Evolutionary conservation across 306 rosid species (phyloP).

Genomic region (Lathyrus sativus): DNA sequence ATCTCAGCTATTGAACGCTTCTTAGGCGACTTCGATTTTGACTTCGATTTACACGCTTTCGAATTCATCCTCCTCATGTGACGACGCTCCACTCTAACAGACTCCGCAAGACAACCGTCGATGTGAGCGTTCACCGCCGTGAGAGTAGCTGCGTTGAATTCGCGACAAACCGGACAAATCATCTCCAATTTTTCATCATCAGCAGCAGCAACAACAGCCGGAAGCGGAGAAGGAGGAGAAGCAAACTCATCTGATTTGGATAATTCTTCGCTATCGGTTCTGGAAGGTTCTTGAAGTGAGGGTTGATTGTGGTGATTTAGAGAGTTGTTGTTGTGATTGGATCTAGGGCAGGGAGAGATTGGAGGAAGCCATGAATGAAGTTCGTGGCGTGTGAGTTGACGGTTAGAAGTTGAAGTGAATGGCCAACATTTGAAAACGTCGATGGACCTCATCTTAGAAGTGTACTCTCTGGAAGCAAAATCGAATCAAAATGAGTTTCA

Average conservation of each 20-base stretch:
- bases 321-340: constrained; percentile 19
- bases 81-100: constrained; percentile 48
- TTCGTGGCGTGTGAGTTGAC: constrained; percentile 32
- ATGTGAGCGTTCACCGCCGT: constrained; percentile 67
- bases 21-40: constrained; percentile 49
- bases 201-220: background rate
- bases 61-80: constrained; percentile 38
- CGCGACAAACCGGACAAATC: constrained; percentile 73
- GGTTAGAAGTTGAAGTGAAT: constrained; percentile 40
- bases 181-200: constrained; percentile 54
- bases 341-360: constrained; percentile 61
- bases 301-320: constrained; percentile 6
- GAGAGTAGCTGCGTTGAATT: constrained; percentile 59
- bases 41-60: constrained; percentile 28
- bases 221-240: constrained; percentile 14
- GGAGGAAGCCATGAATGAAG: constrained; percentile 70
- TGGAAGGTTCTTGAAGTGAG: constrained; percentile 18
- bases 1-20: constrained; percentile 90
- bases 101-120: constrained; percentile 60
- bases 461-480: constrained; percentile 57
- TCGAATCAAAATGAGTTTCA: background rate
- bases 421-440: constrained; percentile 83
- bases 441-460: constrained; percentile 69
- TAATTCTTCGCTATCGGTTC: constrained; percentile 24
- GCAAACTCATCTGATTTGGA: background rate